Conservation (phyloP, 2,329 filamentous ascomycete species). For the Calonectria hongkongensis region DNA sequence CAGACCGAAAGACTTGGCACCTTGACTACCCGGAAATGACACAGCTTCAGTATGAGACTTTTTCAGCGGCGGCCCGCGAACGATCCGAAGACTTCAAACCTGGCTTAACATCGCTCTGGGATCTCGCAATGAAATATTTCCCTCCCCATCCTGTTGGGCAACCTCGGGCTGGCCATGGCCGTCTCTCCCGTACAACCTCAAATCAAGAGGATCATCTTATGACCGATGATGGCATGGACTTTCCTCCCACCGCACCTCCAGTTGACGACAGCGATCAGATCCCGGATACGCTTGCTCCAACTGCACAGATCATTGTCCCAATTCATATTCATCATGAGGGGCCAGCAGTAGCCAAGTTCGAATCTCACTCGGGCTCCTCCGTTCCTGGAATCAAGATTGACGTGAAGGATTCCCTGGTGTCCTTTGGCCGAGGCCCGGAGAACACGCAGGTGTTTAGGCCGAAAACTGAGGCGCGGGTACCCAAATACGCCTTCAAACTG, state of each 20-base stretch:
- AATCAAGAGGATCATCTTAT: constrained; percentile 50
- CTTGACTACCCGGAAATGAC: constrained; percentile 79
- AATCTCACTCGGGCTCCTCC: constrained; percentile 79
- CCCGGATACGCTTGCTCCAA: constrained; percentile 61
- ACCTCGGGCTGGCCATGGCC: constrained; percentile 38
- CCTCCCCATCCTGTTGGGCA: constrained; percentile 63
- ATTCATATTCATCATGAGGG: constrained; percentile 57
- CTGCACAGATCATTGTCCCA: constrained; percentile 61
- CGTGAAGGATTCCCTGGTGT: constrained; percentile 80
- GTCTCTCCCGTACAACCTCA: constrained; percentile 46
- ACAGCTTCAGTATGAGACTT: constrained; percentile 74
- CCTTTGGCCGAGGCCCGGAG: constrained; percentile 83
- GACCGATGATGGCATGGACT: constrained; percentile 54
- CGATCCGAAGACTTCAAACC: constrained; percentile 73
- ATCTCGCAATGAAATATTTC: constrained; percentile 75
- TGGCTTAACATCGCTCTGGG: constrained; percentile 71
- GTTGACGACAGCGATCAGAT: constrained; percentile 52
- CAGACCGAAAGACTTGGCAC: constrained; percentile 75
- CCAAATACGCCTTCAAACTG: constrained; percentile 87
- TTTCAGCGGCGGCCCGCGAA: constrained; percentile 69
- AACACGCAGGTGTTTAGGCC: constrained; percentile 82
- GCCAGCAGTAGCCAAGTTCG: constrained; percentile 77
- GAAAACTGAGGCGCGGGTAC: constrained; percentile 80
- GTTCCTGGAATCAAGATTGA: constrained; percentile 77
- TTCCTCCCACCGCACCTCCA: constrained; percentile 58